These are phyloP conservation scores for Penicillium sumatraense DNA, from an alignment of 2,329 filamentous ascomycete genomes.

Conservation along the genomic window DNA sequence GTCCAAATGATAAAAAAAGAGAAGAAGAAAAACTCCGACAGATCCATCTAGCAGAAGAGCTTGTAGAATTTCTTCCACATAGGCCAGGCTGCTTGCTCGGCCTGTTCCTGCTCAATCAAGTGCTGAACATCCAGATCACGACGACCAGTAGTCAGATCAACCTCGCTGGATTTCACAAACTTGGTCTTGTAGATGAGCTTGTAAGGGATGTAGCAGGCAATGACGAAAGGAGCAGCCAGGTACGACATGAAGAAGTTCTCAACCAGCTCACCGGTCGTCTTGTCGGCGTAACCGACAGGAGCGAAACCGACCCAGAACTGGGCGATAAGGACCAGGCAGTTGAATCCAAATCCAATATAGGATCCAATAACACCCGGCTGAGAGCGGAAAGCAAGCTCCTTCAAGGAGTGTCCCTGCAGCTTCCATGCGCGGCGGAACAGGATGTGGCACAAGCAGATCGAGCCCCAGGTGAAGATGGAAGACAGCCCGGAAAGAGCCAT, in stretches of 20 bases:
- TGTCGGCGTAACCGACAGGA: slow-evolving; percentile 64
- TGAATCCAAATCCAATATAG: slow-evolving; percentile 77
- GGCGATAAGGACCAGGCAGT: slow-evolving; percentile 74
- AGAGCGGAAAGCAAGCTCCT: slow-evolving; percentile 79
- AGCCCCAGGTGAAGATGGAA: slow-evolving; percentile 77
- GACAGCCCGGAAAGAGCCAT: slow-evolving; percentile 73
- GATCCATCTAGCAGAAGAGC: slow-evolving; percentile 63
- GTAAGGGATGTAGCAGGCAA: slow-evolving; percentile 69
- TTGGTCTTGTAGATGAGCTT: slow-evolving; percentile 75
- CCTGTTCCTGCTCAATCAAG: slow-evolving; percentile 77
- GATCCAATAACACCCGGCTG: slow-evolving; percentile 80
- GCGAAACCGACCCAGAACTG: slow-evolving; percentile 89
- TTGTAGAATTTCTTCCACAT: slow-evolving; percentile 78
- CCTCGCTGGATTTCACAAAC: slow-evolving; percentile 70
- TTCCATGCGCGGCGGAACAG: slow-evolving; percentile 86
- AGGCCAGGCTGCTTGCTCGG: slow-evolving; percentile 74
- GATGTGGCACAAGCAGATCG: slow-evolving; percentile 89
- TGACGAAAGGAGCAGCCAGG: slow-evolving; percentile 61
- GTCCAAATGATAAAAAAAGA: slow-evolving; percentile 2
- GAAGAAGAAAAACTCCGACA: slow-evolving; percentile 6
- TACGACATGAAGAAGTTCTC: slow-evolving; percentile 71
- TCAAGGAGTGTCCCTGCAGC: slow-evolving; percentile 67
- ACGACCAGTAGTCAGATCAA: slow-evolving; percentile 86
- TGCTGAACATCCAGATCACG: slow-evolving; percentile 81
- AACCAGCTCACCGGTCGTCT: slow-evolving; percentile 54